Evolutionary conservation across 495 filamentous ascomycete genomes (phyloP), one percentile per base, ranked within the genome.

Genomic region (Pyrenula aspistea): DNA sequence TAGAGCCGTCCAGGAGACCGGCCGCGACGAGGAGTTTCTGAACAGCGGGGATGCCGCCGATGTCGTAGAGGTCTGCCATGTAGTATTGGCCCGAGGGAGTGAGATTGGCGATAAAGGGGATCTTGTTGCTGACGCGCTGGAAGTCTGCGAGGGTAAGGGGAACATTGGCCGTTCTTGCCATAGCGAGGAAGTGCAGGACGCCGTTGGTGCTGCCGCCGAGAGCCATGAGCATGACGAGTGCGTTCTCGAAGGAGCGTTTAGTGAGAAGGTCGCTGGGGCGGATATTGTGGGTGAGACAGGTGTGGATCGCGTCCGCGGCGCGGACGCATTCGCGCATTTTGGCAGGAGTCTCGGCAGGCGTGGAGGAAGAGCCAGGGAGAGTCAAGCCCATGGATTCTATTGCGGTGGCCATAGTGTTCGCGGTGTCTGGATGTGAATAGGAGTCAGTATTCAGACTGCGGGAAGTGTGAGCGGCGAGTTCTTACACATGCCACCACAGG

Each of bases 401-500:
- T 12, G 91, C 91, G 0, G 91, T 94, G 2, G 89, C 88, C 91
- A 98, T 95, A 1, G 93, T 96, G 68, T 98, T 98, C 56, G 93
- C 93, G 1, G 93, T 98, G 70, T 87, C n/a, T n/a, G n/a, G n/a
- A n/a, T n/a, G n/a, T n/a, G n/a, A n/a, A n/a, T n/a, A n/a, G n/a
- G n/a, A n/a, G n/a, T n/a, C n/a, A n/a, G n/a, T n/a, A n/a, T n/a
- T n/a, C n/a, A n/a, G n/a, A n/a, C n/a, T n/a, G n/a, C n/a, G n/a
- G n/a, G n/a, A n/a, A n/a, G n/a, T n/a, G n/a, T n/a, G 81, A 88
- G n/a, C n/a, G n/a, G n/a, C n/a, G n/a, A n/a, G n/a, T n/a, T n/a
- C n/a, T n/a, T n/a, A n/a, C n/a, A 98, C 83, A 85, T 98, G 53
- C 93, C 93, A 60, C 93, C 93, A 63, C 93, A 98, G n/a, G 91